Base-by-base conservation (phyloP, 2,329 filamentous ascomycete genomes). In the Beauveria pseudobassiana region DNA sequence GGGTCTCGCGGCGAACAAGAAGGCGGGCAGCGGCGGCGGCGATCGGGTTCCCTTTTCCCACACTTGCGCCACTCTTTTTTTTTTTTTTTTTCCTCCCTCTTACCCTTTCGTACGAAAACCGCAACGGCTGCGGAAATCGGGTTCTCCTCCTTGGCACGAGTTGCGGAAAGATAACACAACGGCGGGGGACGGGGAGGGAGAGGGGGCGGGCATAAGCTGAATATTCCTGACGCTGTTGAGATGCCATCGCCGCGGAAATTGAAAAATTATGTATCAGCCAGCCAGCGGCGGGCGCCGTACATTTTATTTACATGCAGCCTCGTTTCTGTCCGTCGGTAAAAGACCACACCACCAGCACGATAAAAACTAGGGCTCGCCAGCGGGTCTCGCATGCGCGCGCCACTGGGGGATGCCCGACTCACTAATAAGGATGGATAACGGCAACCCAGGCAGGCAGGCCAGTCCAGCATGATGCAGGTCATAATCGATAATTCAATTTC, bases 311-410 rank as follows among this genome's bases (percentile, higher is more conserved):
- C 28, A 22, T 22, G 12, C 24, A 55, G 40, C 40, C 40, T 55
- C 22, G 52, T 45, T 43, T 34, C 52, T 34, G 16, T 18, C 34
- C 42, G 53, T 56, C 53, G 53, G 24, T 56, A 34, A 10, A 48
- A 14, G 24, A 45, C 16, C 24, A 55, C 52, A 55, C 40, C 52
- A 55, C 24, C n/a, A 6, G 22, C 18, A 50, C 53, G n/a, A 40
- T 40, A 48, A 16, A 46, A 18, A 48, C n/a, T 10, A 50, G 43
- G 30, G 55, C 43, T 58, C 28, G 45, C 28, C 2, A 9, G 43
- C 55, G 55, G 55, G 55, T 58, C 55, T 58, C 55, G 55, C 55
- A 38, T n/a, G 43, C 30, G 50, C 10, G n/a, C 22, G 16, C 49
- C 18, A 18, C 43, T 48, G 26, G 54, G 26, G 28, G 9, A 48